Evolutionary conservation across 2,329 filamentous ascomycete species (phyloP).

Genomic region (Paracamarosporium sp.): DNA sequence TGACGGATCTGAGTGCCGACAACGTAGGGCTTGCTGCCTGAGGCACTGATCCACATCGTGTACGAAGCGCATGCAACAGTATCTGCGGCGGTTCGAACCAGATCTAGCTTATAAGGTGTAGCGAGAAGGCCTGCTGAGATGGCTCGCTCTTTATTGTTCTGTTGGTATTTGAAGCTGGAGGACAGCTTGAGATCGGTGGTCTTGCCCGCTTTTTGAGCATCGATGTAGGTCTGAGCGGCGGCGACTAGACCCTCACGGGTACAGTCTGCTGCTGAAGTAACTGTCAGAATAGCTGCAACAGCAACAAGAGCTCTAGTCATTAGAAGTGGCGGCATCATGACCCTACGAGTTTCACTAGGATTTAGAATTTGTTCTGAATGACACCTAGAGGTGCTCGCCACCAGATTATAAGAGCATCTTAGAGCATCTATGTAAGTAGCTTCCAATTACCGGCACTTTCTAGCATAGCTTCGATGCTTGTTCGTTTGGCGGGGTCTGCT

Average conservation of each 20-base stretch:
- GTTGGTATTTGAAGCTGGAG: conserved; percentile 34
- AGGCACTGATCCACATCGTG: conserved; percentile 34
- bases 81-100: conserved; percentile 35
- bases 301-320: conserved; percentile 1
- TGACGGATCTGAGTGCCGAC: conserved; percentile 37
- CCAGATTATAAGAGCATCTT: not conserved
- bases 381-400: not conserved
- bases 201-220: conserved; percentile 29
- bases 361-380: not conserved
- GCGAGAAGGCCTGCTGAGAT: conserved; percentile 27
- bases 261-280: conserved; percentile 22
- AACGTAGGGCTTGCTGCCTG: conserved; percentile 32
- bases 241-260: conserved; percentile 34
- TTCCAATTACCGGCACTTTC: not conserved
- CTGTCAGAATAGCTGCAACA: not conserved
- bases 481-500: conserved; percentile 11
- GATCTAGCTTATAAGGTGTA: conserved; percentile 26
- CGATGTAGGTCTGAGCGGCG: conserved; percentile 31
- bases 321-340: not conserved
- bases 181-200: conserved; percentile 25
- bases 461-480: not conserved
- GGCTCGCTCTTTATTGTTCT: conserved; percentile 37
- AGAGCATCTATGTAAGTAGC: not conserved
- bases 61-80: conserved; percentile 35
- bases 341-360: not conserved